phyloP scores from a whole-genome alignment of 2,329 filamentous ascomycete species.

The Erysiphe pulchra region DNA sequence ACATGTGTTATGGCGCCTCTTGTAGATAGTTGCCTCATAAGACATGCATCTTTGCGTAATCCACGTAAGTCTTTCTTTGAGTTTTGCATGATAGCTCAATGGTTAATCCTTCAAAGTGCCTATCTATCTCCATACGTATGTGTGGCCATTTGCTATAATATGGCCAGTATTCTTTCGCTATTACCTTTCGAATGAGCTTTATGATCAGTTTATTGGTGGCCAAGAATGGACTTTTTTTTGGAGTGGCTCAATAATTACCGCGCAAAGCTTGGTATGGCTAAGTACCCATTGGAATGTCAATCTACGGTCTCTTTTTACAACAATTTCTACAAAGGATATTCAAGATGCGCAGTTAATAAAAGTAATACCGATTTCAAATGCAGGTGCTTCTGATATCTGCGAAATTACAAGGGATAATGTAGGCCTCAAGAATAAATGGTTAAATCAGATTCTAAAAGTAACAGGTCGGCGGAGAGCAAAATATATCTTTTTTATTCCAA shows the following conservation, averaged over 20 bases:
- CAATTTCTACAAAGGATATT: conserved; percentile 41
- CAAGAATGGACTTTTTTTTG: conserved; percentile 97
- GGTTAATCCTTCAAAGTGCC: conserved; percentile 22
- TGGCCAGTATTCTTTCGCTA: conserved; percentile 83
- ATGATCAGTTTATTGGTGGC: conserved; percentile 77
- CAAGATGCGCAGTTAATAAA: conserved; percentile 69
- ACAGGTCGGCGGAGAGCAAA: conserved; percentile 45
- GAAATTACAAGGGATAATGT: conserved; percentile 50
- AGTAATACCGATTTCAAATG: conserved; percentile 71
- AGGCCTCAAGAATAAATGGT: conserved; percentile 2
- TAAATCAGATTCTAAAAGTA: conserved; percentile 5
- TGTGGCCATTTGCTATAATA: conserved; percentile 76
- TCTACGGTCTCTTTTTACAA: conserved; percentile 57
- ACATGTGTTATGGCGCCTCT: conserved; percentile 39
- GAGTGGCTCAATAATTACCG: conserved; percentile 63
- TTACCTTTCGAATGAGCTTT: conserved; percentile 61
- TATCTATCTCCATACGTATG: conserved; percentile 56
- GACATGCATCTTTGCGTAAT: conserved; percentile 65
- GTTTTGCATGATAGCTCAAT: neutral
- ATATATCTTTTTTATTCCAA: conserved; percentile 81
- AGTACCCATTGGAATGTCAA: conserved; percentile 96
- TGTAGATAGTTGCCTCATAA: conserved; percentile 78
- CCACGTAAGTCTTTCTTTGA: conserved; percentile 21
- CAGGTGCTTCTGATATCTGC: conserved; percentile 74
- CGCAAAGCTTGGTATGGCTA: conserved; percentile 76